Conservation (phyloP, 164 flowering plant species). For the Warburgia ugandensis region DNA sequence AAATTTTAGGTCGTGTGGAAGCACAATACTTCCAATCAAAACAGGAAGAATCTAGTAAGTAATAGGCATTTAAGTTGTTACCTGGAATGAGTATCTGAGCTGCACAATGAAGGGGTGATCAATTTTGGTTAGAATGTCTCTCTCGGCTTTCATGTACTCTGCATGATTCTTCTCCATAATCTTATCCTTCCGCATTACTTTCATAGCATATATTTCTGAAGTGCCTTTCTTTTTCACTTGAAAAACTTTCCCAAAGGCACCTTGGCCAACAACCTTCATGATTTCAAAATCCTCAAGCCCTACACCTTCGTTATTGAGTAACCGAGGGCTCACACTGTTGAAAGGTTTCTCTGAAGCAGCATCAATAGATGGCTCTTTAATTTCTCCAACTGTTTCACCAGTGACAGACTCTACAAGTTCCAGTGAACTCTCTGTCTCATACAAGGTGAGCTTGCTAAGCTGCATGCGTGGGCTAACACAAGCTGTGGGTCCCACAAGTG, state of each 20-base stretch:
- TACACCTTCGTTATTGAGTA: slow-evolving; percentile 25
- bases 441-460: slow-evolving; percentile 48
- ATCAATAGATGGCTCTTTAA: slow-evolving; percentile 16
- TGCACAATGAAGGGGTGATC: slow-evolving; percentile 86
- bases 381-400: slow-evolving; percentile 19
- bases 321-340: slow-evolving; percentile 9
- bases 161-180: slow-evolving; percentile 88
- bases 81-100: slow-evolving; percentile 94
- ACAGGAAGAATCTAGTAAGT: no score
- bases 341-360: slow-evolving; percentile 17
- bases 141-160: slow-evolving; percentile 93
- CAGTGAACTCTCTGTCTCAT: slow-evolving; percentile 36
- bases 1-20: no score
- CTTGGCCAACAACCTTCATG: slow-evolving; percentile 82
- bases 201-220: slow-evolving; percentile 89
- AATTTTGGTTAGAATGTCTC: slow-evolving; percentile 88
- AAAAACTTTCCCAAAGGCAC: slow-evolving; percentile 87
- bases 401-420: slow-evolving; percentile 32
- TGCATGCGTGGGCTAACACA: slow-evolving; percentile 44
- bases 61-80: no score
- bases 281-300: slow-evolving; percentile 83
- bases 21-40: no score
- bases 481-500: slow-evolving; percentile 67
- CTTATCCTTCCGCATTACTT: slow-evolving; percentile 86
- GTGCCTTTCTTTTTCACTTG: slow-evolving; percentile 78